Evolutionary conservation across 2,329 filamentous ascomycete genomes (phyloP), one percentile per base, ranked within the genome.

Genomic region (Stachybotrys chartarum): DNA sequence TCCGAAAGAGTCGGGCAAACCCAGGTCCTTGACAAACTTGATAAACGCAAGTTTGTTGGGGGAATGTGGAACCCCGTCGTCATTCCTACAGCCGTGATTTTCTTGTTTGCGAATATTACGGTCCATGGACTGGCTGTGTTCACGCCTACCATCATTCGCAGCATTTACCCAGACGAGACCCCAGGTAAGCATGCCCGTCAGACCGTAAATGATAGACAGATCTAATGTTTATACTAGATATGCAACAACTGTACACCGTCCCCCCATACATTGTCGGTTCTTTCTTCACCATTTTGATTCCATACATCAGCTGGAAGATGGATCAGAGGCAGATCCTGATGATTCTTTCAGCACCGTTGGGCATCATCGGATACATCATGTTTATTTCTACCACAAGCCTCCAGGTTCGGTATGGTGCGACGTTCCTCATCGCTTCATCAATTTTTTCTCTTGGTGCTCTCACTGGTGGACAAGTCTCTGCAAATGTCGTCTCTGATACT

Each of bases 401-500:
- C 0, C 70, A 72, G 35, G 78, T 82, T 2, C 81, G 85, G 31
- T 90, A 90, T 64, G 85, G 78, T 3, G 87, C 85, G 0, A 85
- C 82, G 1, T 90, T 90, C 70, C 65, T 90, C 53, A 83, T 87
- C 45, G 80, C 84, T 3, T 74, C 75, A 12, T 83, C 83, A 7
- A 79, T 82, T 5, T 88, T 86, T 59, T 70, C 80, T 2, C 80
- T 83, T 44, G 86, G 86, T 0, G 76, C 85, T 0, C 73, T 90
- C 5, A 81, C 79, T 61, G 88, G 86, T 61, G 83, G 85, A 0
- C 82, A 89, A 58, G 80, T 79, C 3, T 80, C 84, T 0, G 85
- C 85, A 14, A 88, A 88, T 60, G 85, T 89, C 1, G 79, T 88
- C 2, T 84, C 82, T 1, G 86, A 90, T 60, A 87, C 86, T 0